Evolutionary conservation across 345 rosid species (phyloP).

Genomic region (Isatis tinctoria): DNA sequence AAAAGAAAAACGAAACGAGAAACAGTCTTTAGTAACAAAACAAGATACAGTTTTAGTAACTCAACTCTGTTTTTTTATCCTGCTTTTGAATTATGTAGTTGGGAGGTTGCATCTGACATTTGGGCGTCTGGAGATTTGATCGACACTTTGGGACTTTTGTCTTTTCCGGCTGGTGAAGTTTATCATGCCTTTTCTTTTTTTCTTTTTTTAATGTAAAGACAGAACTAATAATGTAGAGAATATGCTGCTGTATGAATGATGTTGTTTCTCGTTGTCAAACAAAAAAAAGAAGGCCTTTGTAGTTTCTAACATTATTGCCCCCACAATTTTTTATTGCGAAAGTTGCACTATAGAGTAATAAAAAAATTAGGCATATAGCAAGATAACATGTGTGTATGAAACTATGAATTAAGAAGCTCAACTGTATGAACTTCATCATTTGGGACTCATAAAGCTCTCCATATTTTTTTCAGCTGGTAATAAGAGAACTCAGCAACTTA

Average conservation of each 20-base stretch:
- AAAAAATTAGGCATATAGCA: background rate
- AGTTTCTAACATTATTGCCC: background rate
- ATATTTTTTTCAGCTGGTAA: too few species aligned
- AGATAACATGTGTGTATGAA: background rate
- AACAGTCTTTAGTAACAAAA: background rate
- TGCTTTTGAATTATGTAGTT: constrained; percentile 16
- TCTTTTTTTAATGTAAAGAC: constrained; percentile 13
- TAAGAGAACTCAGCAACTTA: background rate
- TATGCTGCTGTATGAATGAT: background rate
- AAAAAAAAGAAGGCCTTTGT: background rate
- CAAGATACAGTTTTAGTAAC: background rate
- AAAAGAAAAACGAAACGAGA: background rate
- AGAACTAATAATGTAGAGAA: constrained; percentile 21
- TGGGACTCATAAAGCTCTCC: too few species aligned
- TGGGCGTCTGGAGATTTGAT: constrained; percentile 1
- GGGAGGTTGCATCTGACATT: constrained; percentile 32
- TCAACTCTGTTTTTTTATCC: background rate
- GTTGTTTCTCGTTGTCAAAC: background rate
- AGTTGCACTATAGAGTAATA: background rate
- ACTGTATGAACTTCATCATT: too few species aligned
- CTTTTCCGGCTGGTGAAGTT: constrained; percentile 5
- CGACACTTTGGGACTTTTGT: background rate
- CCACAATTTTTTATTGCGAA: background rate
- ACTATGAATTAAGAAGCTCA: background rate
- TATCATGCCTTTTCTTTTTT: background rate